Evolutionary conservation across 805 yeast species (phyloP).

Genomic region (Ogataea degrootiae): DNA sequence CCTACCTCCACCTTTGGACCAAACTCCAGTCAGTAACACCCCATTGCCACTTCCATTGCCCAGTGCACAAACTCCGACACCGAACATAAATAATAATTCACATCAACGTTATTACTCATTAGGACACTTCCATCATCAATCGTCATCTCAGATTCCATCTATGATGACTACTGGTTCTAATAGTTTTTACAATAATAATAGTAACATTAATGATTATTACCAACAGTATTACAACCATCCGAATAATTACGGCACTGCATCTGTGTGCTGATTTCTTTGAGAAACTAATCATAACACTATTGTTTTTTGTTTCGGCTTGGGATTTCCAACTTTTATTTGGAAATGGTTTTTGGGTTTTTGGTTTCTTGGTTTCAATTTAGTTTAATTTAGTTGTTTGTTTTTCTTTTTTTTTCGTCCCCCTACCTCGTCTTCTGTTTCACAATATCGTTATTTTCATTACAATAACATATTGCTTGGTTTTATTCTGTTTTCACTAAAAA

Average conservation of each 20-base stretch:
- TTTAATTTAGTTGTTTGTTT: not conserved
- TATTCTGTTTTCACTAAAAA: too few species aligned
- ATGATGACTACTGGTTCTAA: constrained; percentile 13
- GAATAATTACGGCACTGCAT: constrained; percentile 15
- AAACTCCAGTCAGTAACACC: not conserved
- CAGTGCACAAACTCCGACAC: not conserved
- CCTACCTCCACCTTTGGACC: not conserved
- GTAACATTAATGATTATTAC: constrained; percentile 1
- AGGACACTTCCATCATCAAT: constrained; percentile 2
- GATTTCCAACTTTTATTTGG: not conserved
- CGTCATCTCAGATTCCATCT: constrained; percentile 7
- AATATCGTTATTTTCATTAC: not conserved
- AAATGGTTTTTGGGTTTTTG: not conserved
- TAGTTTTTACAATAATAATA: not conserved
- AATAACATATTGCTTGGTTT: not conserved
- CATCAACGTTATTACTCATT: constrained; percentile 19
- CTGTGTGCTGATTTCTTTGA: constrained; percentile 14
- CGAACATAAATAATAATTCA: not conserved
- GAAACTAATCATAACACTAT: not conserved
- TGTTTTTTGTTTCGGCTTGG: not conserved
- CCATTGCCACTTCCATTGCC: constrained; percentile 1
- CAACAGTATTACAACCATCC: constrained; percentile 6
- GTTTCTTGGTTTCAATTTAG: not conserved
- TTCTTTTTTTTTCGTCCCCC: not conserved
- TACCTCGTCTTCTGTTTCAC: not conserved